Conservation (phyloP, 2,329 filamentous ascomycete species). For the Monilinia laxa region DNA sequence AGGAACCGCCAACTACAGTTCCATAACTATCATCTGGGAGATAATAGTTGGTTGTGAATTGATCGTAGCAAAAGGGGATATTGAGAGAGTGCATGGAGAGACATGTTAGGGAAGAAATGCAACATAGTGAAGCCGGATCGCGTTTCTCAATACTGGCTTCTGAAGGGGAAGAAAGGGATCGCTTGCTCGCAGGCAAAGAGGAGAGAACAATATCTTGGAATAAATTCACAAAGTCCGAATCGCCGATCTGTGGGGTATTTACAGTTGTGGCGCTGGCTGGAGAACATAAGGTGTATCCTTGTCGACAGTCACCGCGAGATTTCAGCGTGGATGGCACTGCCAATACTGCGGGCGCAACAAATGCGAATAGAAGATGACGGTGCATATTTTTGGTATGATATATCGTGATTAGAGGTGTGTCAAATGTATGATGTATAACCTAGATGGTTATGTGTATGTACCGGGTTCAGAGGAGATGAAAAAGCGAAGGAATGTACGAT, state of each 20-base stretch:
- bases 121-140: slow-evolving; percentile 34
- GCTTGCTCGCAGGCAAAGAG: slow-evolving; percentile 34
- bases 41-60: slow-evolving; percentile 52
- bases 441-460: background rate
- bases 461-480: background rate
- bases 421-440: slow-evolving; percentile 7
- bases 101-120: slow-evolving; percentile 33
- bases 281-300: slow-evolving; percentile 39
- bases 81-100: slow-evolving; percentile 38
- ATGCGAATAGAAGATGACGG: slow-evolving; percentile 9
- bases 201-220: slow-evolving; percentile 40
- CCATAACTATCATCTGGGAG: slow-evolving; percentile 49
- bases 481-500: slow-evolving; percentile 1
- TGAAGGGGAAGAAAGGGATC: slow-evolving; percentile 3
- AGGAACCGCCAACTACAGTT: slow-evolving; percentile 47
- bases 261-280: slow-evolving; percentile 37
- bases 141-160: background rate
- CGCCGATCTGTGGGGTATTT: slow-evolving; percentile 37
- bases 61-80: slow-evolving; percentile 53
- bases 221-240: slow-evolving; percentile 36
- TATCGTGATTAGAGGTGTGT: slow-evolving; percentile 5
- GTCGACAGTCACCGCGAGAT: slow-evolving; percentile 27
- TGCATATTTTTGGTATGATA: slow-evolving; percentile 12
- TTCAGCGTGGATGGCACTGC: slow-evolving; percentile 3
- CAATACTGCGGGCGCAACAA: slow-evolving; percentile 20